Evolutionary conservation across 2,329 filamentous ascomycete genomes (phyloP), one percentile per base, ranked within the genome.

Genomic region (Xylariales sp.): DNA sequence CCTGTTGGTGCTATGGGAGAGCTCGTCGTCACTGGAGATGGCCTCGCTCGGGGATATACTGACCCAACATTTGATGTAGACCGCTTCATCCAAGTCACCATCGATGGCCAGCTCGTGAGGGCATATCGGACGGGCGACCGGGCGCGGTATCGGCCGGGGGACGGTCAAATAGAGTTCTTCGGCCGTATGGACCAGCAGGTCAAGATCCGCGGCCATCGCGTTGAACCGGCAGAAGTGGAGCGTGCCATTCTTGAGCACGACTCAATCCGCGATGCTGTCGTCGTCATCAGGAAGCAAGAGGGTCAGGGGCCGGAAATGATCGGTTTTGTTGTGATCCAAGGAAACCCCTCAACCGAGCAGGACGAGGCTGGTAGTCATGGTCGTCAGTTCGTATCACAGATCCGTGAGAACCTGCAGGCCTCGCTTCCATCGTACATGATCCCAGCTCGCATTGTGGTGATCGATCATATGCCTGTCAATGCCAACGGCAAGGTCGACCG

Each of bases 401-500:
- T 67, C 54, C 64, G 46, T 18, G 64, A 67, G 54, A 6, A n/a
- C 23, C 32, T 67, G 5, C 52, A 50, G 41, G 58, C 48, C n/a
- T 48, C 28, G 32, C 57, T 68, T 5, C 66, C 57, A 48, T 45
- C 58, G 3, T 68, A 68, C 53, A 68, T 68, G 66, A 39, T 65
- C 39, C 66, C 66, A 14, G 28, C 50, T 10, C 34, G 28, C 28
- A 58, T 68, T 18, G 32, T 55, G n/a, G 53, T 65, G 45, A 30
- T 68, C 1, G 57, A 68, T n/a, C 50, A 54, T 18, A 68, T 68
- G 58, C 66, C 66, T 41, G 12, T 68, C 52, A 68, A 65, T 46
- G 52, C 66, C 45, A 68, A 46, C 32, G 66, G 66, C 18, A 68
- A 68, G 34, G 46, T 55, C 23, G 66, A 68, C 46, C 62, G 66